Percentiles rank a stretch among this genome's conserved stretches.
Evolutionary conservation across 306 rosid genomes (phyloP).

Genomic region (Mimosa pudica): DNA sequence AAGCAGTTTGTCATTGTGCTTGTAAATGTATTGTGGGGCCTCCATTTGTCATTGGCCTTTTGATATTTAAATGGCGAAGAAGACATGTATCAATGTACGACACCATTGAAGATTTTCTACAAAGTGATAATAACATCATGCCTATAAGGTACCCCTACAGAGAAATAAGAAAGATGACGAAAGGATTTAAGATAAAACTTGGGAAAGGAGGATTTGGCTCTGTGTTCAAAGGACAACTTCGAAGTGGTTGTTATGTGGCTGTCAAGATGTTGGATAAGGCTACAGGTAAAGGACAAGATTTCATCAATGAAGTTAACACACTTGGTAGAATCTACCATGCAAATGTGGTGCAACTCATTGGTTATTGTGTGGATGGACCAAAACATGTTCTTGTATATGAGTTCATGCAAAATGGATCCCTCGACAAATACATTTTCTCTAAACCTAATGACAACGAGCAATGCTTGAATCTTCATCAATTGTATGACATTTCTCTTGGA

Average conservation of each 20-base stretch:
- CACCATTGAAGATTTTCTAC: background rate
- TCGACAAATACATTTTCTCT: slow-evolving; percentile 17
- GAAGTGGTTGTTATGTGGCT: slow-evolving; percentile 23
- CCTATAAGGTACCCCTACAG: slow-evolving; percentile 17
- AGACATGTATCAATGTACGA: background rate
- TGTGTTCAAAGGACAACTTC: slow-evolving; percentile 32
- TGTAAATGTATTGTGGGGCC: background rate
- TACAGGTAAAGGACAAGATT: slow-evolving; percentile 29
- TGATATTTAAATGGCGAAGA: slow-evolving; percentile 1
- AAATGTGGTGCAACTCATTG: slow-evolving; percentile 30
- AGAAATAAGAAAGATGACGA: background rate
- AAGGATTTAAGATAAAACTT: slow-evolving; percentile 1
- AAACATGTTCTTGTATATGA: slow-evolving; percentile 7
- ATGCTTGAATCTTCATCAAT: background rate
- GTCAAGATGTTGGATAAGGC: slow-evolving; percentile 31
- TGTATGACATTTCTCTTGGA: slow-evolving; percentile 26
- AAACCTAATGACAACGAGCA: background rate
- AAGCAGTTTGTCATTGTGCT: background rate
- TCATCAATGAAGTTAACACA: slow-evolving; percentile 18
- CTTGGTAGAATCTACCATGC: slow-evolving; percentile 39
- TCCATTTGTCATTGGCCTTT: background rate
- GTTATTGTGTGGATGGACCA: background rate
- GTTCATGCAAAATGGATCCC: slow-evolving; percentile 28
- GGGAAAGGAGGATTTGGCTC: slow-evolving; percentile 31
- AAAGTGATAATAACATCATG: background rate